A percentile compares a stretch with the other conserved stretches of the same genome.
Evolutionary conservation across 345 rosid species (phyloP).

Genomic region (Erysimum cheiranthoides): DNA sequence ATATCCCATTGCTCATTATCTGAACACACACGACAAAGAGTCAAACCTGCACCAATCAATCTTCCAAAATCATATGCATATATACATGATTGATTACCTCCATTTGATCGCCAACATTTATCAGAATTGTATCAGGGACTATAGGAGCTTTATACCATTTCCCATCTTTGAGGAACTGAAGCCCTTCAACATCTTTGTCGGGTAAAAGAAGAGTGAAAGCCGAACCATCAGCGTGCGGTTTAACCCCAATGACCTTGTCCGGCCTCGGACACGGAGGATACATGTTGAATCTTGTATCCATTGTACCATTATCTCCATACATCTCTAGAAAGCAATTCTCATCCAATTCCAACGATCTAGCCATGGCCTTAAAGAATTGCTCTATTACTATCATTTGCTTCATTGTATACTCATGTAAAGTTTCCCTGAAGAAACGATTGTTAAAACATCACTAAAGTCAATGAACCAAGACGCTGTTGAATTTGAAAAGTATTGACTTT

Average conservation of each 20-base stretch:
- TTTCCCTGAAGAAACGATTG: constrained; percentile 40
- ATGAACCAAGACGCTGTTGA: constrained; percentile 1
- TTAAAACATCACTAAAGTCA: constrained; percentile 1
- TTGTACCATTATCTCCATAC: constrained; percentile 48
- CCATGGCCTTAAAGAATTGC: constrained; percentile 56
- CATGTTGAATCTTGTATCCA: constrained; percentile 60
- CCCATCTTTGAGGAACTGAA: constrained; percentile 55
- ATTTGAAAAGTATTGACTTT: not conserved
- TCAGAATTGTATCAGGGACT: constrained; percentile 53
- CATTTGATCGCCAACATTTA: constrained; percentile 62
- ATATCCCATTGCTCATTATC: constrained; percentile 71
- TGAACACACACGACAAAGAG: constrained; percentile 3
- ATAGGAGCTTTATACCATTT: constrained; percentile 61
- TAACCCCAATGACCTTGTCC: constrained; percentile 55
- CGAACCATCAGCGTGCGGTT: constrained; percentile 69
- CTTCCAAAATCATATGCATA: not conserved
- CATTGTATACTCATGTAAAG: constrained; percentile 47
- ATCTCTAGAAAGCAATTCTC: constrained; percentile 54
- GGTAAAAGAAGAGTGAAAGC: constrained; percentile 61
- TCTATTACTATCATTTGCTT: constrained; percentile 37
- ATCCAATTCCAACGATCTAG: constrained; percentile 55
- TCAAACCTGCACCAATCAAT: constrained; percentile 20
- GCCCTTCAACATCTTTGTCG: constrained; percentile 62
- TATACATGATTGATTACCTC: constrained; percentile 46
- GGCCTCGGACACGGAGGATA: constrained; percentile 73